Evolutionary conservation across 106 monocot genomes (phyloP).

Genomic region (Chionographis japonica): DNA sequence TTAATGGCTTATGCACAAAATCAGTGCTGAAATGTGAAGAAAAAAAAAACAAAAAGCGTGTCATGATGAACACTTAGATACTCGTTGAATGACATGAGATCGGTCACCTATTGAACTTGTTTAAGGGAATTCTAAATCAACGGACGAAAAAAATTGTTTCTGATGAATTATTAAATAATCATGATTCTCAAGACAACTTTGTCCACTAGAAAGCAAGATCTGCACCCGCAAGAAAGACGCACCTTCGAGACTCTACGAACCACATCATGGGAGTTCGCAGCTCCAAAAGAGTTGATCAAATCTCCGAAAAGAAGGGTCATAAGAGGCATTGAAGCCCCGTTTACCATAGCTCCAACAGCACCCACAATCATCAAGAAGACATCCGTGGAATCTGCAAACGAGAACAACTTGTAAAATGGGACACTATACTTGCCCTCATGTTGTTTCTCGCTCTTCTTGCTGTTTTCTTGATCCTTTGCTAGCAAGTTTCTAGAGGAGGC

Average conservation of each 20-base stretch:
- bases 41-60: too few relatives aligned
- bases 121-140: too few relatives aligned
- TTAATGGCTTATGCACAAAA: too few relatives aligned
- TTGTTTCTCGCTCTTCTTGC: background rate
- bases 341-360: conserved; percentile 1
- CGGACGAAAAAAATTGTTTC: too few relatives aligned
- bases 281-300: conserved; percentile 1
- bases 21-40: too few relatives aligned
- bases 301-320: background rate
- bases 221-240: background rate
- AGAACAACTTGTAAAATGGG: conserved; percentile 12
- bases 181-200: too few relatives aligned
- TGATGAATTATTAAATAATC: too few relatives aligned
- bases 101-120: too few relatives aligned
- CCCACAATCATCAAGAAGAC: conserved; percentile 5
- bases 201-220: background rate
- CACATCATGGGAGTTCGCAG: background rate
- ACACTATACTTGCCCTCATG: background rate
- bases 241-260: conserved; percentile 5
- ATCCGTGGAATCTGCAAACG: conserved; percentile 12
- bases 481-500: too few relatives aligned
- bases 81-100: too few relatives aligned
- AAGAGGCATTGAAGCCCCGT: conserved; percentile 2
- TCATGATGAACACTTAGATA: too few relatives aligned
- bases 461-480: background rate